Evolutionary conservation across 2,329 filamentous ascomycete species (phyloP).

Genomic region (Neonectria sp.): DNA sequence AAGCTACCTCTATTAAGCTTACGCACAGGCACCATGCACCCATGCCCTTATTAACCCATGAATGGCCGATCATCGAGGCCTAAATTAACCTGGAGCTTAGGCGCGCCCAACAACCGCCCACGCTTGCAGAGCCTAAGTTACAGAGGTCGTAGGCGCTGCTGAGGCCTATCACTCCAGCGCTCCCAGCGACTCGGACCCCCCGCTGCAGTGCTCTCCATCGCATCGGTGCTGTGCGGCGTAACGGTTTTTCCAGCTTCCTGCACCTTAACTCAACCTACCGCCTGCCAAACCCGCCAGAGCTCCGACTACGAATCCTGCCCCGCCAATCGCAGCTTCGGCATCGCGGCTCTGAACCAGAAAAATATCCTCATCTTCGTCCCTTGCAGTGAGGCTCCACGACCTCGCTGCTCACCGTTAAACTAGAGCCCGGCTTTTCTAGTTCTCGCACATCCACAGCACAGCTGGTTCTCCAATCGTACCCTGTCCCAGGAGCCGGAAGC

Average conservation of each 20-base stretch:
- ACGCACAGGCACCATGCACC: not conserved
- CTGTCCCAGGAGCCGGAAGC: not conserved
- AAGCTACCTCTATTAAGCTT: not conserved
- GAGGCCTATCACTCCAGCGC: slow-evolving; percentile 8
- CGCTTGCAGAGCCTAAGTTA: not conserved
- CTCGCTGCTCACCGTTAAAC: not conserved
- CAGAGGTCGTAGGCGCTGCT: not conserved
- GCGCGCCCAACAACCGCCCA: not conserved
- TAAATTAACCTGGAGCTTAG: not conserved
- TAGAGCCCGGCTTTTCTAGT: not conserved
- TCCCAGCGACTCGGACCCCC: slow-evolving; percentile 23
- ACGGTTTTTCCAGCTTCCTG: slow-evolving; percentile 32
- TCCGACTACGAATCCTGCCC: not conserved
- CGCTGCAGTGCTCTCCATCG: slow-evolving; percentile 22
- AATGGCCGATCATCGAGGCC: slow-evolving; percentile 1
- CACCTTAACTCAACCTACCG: slow-evolving; percentile 20
- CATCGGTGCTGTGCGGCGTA: slow-evolving; percentile 23
- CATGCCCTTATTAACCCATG: not conserved
- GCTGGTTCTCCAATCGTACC: not conserved
- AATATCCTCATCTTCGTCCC: slow-evolving; percentile 11
- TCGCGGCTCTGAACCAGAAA: slow-evolving; percentile 7
- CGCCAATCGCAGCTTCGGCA: slow-evolving; percentile 6
- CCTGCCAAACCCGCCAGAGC: not conserved
- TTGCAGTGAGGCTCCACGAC: slow-evolving; percentile 16
- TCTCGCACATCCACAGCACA: not conserved